Evolutionary conservation across 768 basidiomycete genomes (phyloP).

Genomic region (Kwoniella dejecticola): DNA sequence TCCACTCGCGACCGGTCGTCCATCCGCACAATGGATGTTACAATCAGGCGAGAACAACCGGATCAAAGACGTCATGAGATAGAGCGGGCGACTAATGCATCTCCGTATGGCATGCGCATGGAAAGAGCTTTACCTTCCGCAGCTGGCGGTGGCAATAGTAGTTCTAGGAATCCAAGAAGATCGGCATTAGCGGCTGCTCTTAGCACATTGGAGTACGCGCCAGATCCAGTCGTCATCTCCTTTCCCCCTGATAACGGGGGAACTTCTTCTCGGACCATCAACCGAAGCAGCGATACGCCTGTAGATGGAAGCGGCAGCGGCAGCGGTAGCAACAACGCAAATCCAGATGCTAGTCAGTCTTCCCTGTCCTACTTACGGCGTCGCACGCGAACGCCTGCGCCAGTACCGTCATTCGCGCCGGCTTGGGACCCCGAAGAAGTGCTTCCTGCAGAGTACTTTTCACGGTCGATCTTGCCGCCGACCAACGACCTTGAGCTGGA

Average conservation of each 20-base stretch:
- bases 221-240: slow-evolving; percentile 10
- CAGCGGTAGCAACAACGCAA: neutral
- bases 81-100: neutral
- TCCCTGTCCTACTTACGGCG: slow-evolving; percentile 15
- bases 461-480: neutral
- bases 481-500: neutral
- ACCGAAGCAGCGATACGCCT: neutral
- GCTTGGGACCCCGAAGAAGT: slow-evolving; percentile 9
- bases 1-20: neutral
- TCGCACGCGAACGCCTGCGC: slow-evolving; percentile 14
- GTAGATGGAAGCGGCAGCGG: slow-evolving; percentile 12
- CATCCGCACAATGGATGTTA: neutral
- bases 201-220: neutral
- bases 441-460: neutral
- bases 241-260: slow-evolving; percentile 5
- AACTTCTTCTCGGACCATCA: neutral
- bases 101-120: slow-evolving; percentile 17
- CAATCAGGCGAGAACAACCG: slow-evolving; percentile 1
- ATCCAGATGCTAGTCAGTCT: neutral
- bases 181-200: neutral
- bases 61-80: neutral
- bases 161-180: neutral
- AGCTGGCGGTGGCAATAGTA: neutral
- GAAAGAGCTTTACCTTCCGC: slow-evolving; percentile 21
- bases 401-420: neutral